Base-by-base conservation (phyloP, 176 grass and related monocot genomes). In the Ensete ventricosum region DNA sequence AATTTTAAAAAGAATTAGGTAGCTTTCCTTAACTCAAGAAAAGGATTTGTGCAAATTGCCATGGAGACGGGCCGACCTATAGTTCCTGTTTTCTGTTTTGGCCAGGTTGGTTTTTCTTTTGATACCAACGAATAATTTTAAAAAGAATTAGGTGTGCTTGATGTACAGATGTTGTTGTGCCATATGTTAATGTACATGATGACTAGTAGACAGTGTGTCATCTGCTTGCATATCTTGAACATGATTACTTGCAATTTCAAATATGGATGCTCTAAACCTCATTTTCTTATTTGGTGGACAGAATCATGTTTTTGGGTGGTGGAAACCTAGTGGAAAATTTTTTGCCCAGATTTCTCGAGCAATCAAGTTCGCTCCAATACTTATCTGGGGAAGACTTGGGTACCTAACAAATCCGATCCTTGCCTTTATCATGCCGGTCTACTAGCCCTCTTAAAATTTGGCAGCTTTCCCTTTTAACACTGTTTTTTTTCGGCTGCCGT, bases 1-100 rank as follows among this genome's bases (percentile, higher is more conserved):
- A 66, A 26, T 22, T 14, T 29, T 3, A 29, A 24, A 24, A 24
- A 67, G 12, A n/a, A n/a, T n/a, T 81, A 98, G 95, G 90, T 94
- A 84, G 95, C 81, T 71, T 98, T 98, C 73, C 84, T 98, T 65
- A 91, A 94, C 85, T 79, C 86, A 78, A 91, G 95, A 82, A 94
- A 89, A 84, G 95, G 90, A 64, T 98, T 98, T 71, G 84, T 98
- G 16, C 86, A 81, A 82, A 90, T 98, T 78, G 95, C 90, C 60
- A 91, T 98, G 51, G 86, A 91, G 82, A 89, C 25, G 77, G 90
- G 95, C 54, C 81, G 79, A 26, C 95, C 95, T 57, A 50, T 98
- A 48, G 95, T 98, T 63, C 94, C 90, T 23, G 82, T 81, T 71
- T 98, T 91, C 58, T 77, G 83, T 68, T 93, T 98, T 1, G 90